A percentile compares a stretch with the other conserved stretches of the same genome.
phyloP scores from a whole-genome alignment of 805 yeast genomes.

The Kodamaea leandrae region DNA sequence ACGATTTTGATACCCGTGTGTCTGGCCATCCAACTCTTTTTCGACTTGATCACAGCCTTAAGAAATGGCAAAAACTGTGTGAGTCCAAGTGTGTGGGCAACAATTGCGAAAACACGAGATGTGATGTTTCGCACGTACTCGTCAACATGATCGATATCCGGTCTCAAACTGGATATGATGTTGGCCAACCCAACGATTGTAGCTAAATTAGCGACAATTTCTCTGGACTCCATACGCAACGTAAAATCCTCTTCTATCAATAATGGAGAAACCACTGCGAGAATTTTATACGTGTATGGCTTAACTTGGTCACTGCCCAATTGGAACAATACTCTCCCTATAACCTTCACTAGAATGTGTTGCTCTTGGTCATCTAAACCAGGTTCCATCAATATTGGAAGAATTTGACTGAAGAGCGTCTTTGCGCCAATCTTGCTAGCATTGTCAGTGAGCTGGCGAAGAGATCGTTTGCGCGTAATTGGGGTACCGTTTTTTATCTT shows the following conservation, averaged over 20 bases:
- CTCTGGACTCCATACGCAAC: conserved; percentile 77
- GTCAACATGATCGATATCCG: conserved; percentile 79
- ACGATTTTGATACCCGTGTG: conserved; percentile 78
- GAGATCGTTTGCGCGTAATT: conserved; percentile 60
- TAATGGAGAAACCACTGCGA: conserved; percentile 75
- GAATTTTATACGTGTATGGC: conserved; percentile 71
- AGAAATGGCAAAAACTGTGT: conserved; percentile 73
- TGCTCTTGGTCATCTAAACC: conserved; percentile 77
- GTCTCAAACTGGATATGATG: conserved; percentile 74
- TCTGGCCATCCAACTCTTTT: conserved; percentile 76
- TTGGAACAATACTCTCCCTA: conserved; percentile 65
- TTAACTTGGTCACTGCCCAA: conserved; percentile 58
- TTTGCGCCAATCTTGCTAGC: conserved; percentile 69
- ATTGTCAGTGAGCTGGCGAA: conserved; percentile 62
- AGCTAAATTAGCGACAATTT: conserved; percentile 68
- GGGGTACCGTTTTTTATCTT: conserved; percentile 79
- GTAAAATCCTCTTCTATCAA: conserved; percentile 74
- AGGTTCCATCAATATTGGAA: conserved; percentile 74
- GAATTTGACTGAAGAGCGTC: conserved; percentile 61
- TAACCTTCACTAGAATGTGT: conserved; percentile 72
- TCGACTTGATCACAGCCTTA: conserved; percentile 73
- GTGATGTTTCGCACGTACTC: conserved; percentile 77
- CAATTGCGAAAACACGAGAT: conserved; percentile 78
- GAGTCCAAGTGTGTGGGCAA: conserved; percentile 76
- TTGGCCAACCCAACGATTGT: conserved; percentile 80